Evolutionary conservation across 768 basidiomycete species (phyloP), one percentile per base, ranked within the genome.

Genomic region (Boletellus ananiceps): DNA sequence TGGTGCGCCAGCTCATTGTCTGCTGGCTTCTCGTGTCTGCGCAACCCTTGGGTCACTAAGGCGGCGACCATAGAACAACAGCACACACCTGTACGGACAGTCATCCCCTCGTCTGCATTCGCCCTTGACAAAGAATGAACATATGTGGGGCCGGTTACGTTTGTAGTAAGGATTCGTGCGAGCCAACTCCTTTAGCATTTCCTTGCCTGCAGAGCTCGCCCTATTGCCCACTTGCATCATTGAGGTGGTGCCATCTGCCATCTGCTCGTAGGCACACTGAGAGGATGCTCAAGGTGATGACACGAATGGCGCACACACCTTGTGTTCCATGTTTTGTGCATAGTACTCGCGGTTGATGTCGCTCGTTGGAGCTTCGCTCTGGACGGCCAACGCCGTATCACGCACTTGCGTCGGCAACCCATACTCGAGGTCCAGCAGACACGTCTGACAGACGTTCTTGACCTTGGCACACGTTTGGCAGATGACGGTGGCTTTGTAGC

Each of bases 381-480:
- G 76, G 19, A 88, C 58, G 1, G 86, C 92, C 43, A 99, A 71
- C 8, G 96, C 96, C 2, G 94, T 96, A 66, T 99, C 96, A 45
- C 96, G 79, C 9, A 98, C 93, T 76, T 99, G 96, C 0, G 93
- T 94, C 5, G 96, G 96, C 18, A 99, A 73, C 23, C 91, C 90
- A 58, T 93, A 99, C 66, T 97, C 94, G 50, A 99, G 80, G 69
- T 99, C 96, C 37, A 99, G 75, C 25, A 99, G 75, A 68, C 96
- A 99, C 2, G 94, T 97, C 72, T 98, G 96, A 74, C 96, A 99
- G 46, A 96, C 86, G 62, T 93, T 93, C 74, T 90, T 90, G 57
- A 92, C 83, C 72, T 97, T 97, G 42, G 94, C 89, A 60, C 95
- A 97, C 4, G 94, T 95, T 68, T 95, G 94, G 70, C 93, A 96